Base-by-base conservation (phyloP, 352 stramenopile species). In the Phytophthora boehmeriae region DNA sequence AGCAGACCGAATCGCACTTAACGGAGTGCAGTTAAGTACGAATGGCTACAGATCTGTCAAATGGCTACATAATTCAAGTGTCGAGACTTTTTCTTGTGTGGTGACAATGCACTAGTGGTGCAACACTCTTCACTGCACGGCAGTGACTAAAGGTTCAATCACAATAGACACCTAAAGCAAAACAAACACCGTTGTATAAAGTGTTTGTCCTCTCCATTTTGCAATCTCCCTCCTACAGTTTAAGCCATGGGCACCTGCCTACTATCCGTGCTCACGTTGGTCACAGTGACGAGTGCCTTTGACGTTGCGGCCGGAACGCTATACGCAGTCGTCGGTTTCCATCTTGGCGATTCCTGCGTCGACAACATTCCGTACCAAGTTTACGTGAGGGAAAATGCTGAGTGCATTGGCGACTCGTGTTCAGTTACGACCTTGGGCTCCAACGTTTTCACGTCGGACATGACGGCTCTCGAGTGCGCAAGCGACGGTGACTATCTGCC, bases 331-430 rank as follows among this genome's bases (percentile, higher is more conserved):
- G 47, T 54, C n/a, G 27, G 54, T 8, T 53, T 56, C 8, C 64
- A 70, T 35, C 62, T 70, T 2, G 55, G 62, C 3, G 62, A 70
- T 20, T 27, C 36, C 17, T 70, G 62, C 32, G 55, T 36, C 2
- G 14, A 41, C 5, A 55, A 45, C 38, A 57, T 42, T 3, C 62
- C 62, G 34, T 70, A 70, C 42, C 54, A 41, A 1, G 38, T 70
- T 41, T 61, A 56, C 4, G 54, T 66, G 1, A 47, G 45, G 25
- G 32, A 52, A 27, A 30, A 70, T 32, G 41, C 53, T 27, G 65
- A 64, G 36, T 70, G 62, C 30, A 55, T 41, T 8, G 10, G 17
- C 20, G 53, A 20, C 20, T 39, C 48, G 25, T 70, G 62, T 28
- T 22, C 44, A 34, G 28, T 56, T 35, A 56, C 64, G 23, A 11